Evolutionary conservation across 2,329 filamentous ascomycete genomes (phyloP), one percentile per base, ranked within the genome.

Genomic region (Penicillium thymicola): DNA sequence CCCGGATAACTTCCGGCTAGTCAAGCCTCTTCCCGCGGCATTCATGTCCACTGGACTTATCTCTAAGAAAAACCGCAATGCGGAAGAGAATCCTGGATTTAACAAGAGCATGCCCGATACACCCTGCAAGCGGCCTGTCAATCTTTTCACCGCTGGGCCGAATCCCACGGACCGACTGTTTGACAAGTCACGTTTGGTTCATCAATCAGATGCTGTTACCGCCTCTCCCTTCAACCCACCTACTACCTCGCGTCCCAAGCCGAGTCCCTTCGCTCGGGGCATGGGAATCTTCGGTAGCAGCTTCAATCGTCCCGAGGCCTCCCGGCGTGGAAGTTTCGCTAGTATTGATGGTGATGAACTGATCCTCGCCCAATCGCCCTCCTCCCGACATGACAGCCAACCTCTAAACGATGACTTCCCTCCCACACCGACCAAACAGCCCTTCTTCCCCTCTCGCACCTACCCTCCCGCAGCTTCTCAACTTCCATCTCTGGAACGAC

Each of bases 1-100:
- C 0, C 90, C 90, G 0, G 83, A 88, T 52, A 85, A 84, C 53
- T 94, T 89, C 76, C 92, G 90, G 73, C 80, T 85, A 49, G 88
- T 85, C 8, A 91, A 87, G 69, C 89, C 92, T 23, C 82, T 89
- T 54, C 87, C 89, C 32, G 86, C 89, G 40, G 92, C 92, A 7
- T 97, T 97, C 75, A 92, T 91, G 80, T 97, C 94, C 1, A 97
- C 94, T 0, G 92, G 93, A 1, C 79, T 99, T 28, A 88, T 99
- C 52, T 97, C 94, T 11, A 99, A 99, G 77, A 90, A 95, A 73
- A 95, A 94, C 68, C 87, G 90, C 55, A 87, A 90, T 71, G 84
- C 87, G 0, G 90, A 97, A 64, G 83, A 90, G 50, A 75, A 75
- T 72, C 37, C 45, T 5, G 79, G 78, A 25, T 76, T 76, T 28